phyloP scores from a whole-genome alignment of 2,329 filamentous ascomycete genomes.

The Mycosphaerella sp. region DNA sequence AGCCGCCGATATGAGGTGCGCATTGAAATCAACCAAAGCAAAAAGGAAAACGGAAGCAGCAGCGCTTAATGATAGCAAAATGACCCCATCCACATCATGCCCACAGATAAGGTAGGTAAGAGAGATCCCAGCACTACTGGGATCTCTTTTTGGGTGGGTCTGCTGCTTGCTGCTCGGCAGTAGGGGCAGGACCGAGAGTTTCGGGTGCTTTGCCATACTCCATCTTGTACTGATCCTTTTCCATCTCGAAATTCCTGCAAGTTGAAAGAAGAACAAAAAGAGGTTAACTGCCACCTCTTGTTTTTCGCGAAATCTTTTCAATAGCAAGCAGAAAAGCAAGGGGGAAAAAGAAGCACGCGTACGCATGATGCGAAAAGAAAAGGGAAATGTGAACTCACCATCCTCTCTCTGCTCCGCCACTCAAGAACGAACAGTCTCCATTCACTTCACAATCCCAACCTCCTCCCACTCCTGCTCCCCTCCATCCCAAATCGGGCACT shows the following conservation, averaged over 20 bases:
- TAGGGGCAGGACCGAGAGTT: constrained; percentile 2
- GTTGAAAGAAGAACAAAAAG: constrained; percentile 8
- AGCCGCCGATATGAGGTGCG: background rate
- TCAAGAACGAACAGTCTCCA: constrained; percentile 79
- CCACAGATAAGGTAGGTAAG: background rate
- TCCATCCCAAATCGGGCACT: constrained; percentile 49
- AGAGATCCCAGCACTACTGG: background rate
- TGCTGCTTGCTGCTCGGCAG: constrained; percentile 13
- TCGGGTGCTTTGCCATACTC: constrained; percentile 2
- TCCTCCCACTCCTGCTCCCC: constrained; percentile 57
- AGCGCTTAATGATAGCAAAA: too few relatives aligned
- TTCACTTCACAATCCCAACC: constrained; percentile 76
- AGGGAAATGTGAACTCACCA: constrained; percentile 54
- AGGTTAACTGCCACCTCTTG: background rate
- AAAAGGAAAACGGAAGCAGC: too few relatives aligned
- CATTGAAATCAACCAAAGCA: too few relatives aligned
- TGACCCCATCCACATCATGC: background rate
- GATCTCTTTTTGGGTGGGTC: background rate
- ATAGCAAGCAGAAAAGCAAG: background rate
- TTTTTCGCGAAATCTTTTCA: background rate
- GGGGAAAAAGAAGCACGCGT: background rate
- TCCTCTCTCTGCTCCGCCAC: constrained; percentile 73
- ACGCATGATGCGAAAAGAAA: background rate
- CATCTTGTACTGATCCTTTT: constrained; percentile 13
- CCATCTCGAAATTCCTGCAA: constrained; percentile 32